phyloP scores from a whole-genome alignment of 2,329 filamentous ascomycete species.

The Fusarium buxicola region DNA sequence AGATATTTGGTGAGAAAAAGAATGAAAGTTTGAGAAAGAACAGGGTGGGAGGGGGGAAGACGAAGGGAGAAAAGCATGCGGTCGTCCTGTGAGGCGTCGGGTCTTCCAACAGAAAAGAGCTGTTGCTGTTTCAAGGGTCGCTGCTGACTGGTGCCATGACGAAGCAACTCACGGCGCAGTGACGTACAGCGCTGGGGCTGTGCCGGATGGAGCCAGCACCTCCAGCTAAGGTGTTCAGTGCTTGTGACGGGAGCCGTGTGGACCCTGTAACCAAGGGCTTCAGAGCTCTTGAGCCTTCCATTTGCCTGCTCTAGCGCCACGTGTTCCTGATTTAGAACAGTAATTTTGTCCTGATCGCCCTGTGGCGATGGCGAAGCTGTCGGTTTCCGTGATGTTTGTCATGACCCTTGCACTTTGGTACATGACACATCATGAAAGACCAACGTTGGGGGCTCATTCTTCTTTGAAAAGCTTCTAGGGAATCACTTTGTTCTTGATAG shows the following conservation, averaged over 20 bases:
- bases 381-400: slow-evolving; percentile 1
- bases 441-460: not conserved
- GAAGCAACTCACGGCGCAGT: slow-evolving; percentile 38
- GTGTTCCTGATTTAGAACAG: slow-evolving; percentile 40
- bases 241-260: slow-evolving; percentile 13
- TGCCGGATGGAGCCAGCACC: slow-evolving; percentile 22
- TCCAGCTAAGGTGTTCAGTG: not conserved
- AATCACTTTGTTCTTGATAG: not conserved
- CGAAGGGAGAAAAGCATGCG: not conserved
- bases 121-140: slow-evolving; percentile 5
- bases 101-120: slow-evolving; percentile 6
- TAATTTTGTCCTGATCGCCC: slow-evolving; percentile 5
- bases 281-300: slow-evolving; percentile 32
- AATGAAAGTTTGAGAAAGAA: slow-evolving; percentile 4
- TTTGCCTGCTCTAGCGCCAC: slow-evolving; percentile 21
- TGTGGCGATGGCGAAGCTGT: slow-evolving; percentile 21
- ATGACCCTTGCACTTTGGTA: not conserved
- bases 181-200: slow-evolving; percentile 46
- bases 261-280: slow-evolving; percentile 30
- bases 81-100: slow-evolving; percentile 3
- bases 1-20: slow-evolving; percentile 18
- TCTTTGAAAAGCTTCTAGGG: not conserved
- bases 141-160: slow-evolving; percentile 38
- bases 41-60: not conserved
- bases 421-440: not conserved